phyloP scores from a whole-genome alignment of 2,329 filamentous ascomycete genomes.

The Colletotrichum chrysophilum region DNA sequence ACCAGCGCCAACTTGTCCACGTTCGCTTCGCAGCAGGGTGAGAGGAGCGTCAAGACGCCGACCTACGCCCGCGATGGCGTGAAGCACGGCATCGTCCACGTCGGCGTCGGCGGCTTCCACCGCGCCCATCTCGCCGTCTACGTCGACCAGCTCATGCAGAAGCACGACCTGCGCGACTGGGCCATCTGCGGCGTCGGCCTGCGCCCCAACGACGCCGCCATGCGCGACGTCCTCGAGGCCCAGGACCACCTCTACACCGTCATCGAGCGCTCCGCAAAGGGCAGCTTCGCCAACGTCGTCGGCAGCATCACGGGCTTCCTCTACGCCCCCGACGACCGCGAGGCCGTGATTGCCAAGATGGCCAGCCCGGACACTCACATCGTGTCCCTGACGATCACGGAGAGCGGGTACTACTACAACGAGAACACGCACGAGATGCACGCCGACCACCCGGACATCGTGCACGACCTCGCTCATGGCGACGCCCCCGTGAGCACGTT shows the following conservation, averaged over 20 bases:
- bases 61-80: conserved; percentile 49
- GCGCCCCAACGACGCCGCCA: conserved; percentile 52
- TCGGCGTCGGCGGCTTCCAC: conserved; percentile 61
- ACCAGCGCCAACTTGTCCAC: conserved; percentile 10
- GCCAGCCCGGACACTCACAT: conserved; percentile 58
- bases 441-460: conserved; percentile 53
- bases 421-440: conserved; percentile 61
- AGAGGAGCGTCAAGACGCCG: conserved; percentile 33
- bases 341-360: conserved; percentile 60
- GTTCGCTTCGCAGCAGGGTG: conserved; percentile 14
- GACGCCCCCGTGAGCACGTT: conserved; percentile 51
- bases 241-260: conserved; percentile 60
- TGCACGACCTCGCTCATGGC: conserved; percentile 50
- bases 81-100: conserved; percentile 60
- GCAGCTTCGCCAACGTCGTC: conserved; percentile 51
- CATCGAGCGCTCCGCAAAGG: conserved; percentile 57
- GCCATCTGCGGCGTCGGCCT: conserved; percentile 59
- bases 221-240: conserved; percentile 53
- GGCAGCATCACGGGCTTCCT: conserved; percentile 59
- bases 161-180: conserved; percentile 49
- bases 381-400: conserved; percentile 60
- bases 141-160: conserved; percentile 51
- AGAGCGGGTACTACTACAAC: conserved; percentile 63
- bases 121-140: conserved; percentile 59
- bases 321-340: conserved; percentile 55